phyloP scores from a whole-genome alignment of 495 filamentous ascomycete species.

The Xylaria intraflava region DNA sequence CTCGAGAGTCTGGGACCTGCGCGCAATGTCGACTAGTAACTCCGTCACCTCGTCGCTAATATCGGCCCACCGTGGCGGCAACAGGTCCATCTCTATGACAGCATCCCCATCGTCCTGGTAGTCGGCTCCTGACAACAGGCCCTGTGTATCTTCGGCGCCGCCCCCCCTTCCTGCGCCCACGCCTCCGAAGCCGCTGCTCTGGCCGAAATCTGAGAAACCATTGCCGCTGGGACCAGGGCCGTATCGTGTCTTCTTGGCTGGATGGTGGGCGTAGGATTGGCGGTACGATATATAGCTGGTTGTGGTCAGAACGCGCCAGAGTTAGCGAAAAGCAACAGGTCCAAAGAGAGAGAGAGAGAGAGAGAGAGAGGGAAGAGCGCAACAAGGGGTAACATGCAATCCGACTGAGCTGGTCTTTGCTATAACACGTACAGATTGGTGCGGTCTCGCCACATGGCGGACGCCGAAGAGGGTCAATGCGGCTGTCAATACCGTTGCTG shows the following conservation, averaged over 20 bases:
- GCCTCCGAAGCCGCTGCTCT: constrained; percentile 28
- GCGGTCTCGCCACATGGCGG: constrained; percentile 93
- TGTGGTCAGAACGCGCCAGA: background rate
- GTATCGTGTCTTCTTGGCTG: constrained; percentile 74
- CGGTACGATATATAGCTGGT: constrained; percentile 94
- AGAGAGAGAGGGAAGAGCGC: background rate
- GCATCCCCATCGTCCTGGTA: constrained; percentile 84
- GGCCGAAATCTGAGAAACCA: constrained; percentile 59
- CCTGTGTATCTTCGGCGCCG: constrained; percentile 66
- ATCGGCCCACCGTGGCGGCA: constrained; percentile 94
- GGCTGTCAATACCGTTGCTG: background rate
- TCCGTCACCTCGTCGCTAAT: constrained; percentile 90
- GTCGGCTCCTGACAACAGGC: constrained; percentile 76
- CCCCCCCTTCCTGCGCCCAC: constrained; percentile 30
- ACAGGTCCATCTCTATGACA: constrained; percentile 95
- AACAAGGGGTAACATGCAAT: background rate
- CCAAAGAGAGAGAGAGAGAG: background rate
- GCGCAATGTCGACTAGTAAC: constrained; percentile 69
- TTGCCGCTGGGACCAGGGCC: constrained; percentile 48
- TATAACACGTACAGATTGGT: constrained; percentile 75
- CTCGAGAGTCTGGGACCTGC: constrained; percentile 76
- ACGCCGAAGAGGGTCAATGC: constrained; percentile 28
- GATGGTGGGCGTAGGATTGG: constrained; percentile 94
- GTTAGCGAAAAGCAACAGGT: background rate
- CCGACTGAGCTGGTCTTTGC: background rate